Evolutionary conservation across 2,329 filamentous ascomycete species (phyloP), one percentile per base, ranked within the genome.

Genomic region (Aspergillus pseudotamarii): DNA sequence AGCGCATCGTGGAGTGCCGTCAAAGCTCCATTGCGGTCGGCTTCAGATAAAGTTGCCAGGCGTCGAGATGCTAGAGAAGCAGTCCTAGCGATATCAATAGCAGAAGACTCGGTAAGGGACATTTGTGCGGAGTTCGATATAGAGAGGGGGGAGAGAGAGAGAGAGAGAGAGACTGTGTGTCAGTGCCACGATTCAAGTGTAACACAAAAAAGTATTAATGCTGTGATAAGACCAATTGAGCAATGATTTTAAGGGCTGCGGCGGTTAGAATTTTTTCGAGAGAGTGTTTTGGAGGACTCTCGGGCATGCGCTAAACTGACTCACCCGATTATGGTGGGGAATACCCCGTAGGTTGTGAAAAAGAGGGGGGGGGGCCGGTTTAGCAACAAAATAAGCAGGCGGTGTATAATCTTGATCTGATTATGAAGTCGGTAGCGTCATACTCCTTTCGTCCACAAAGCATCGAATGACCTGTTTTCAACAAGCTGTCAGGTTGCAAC

Each of bases 21-120:
- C 66, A 99, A 84, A 55, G 95, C 94, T 62, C 89, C 87, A 81
- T 98, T 97, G 73, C 95, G 90, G 28, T 90, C 90, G 46, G 85
- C 80, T 45, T 88, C 87, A 4, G 93, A 86, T 56, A 98, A 88
- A 1, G 92, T 91, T 56, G 93, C 93, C 51, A 99, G 88, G 58
- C 88, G 86, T 75, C 93, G 91, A 36, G 95, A 96, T 19, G 94
- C 92, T 54, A 86, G 81, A 73, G 93, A 93, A 65, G 94, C 94
- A 55, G 89, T 86, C 72, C 84, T 85, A 43, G 94, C 94, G 58
- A 91, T 91, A 68, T 93, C 88, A 60, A 87, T 82, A 55, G 94
- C 91, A 36, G 90, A 90, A 59, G 91, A 92, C 77, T 92, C 94
- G 56, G 94, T 97, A 63, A 97, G 85, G 69, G 94, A 97, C 95